These are phyloP conservation scores for Collybia nuda DNA, from an alignment of 768 basidiomycete species.

Conservation along the genomic window DNA sequence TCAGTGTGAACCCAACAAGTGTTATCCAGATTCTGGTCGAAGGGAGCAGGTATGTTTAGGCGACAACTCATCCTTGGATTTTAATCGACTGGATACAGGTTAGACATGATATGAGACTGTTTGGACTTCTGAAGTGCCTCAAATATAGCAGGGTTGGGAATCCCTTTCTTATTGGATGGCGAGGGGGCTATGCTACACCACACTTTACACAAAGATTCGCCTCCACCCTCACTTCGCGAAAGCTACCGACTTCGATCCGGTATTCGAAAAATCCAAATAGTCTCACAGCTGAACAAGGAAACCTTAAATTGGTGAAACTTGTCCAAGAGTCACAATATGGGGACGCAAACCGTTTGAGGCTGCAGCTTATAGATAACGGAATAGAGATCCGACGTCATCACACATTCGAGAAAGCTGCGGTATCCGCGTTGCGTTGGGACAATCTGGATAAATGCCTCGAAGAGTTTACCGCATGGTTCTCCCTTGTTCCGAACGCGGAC, in stretches of 20 bases:
- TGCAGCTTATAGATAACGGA: conserved; percentile 8
- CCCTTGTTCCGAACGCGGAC: conserved; percentile 14
- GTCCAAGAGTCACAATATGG: conserved; percentile 11
- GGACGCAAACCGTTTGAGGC: conserved; percentile 17
- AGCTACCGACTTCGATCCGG: no score
- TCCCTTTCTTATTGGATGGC: background rate
- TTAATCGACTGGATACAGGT: no score
- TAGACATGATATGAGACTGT: no score
- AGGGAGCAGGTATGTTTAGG: no score
- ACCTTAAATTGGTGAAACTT: conserved; percentile 9
- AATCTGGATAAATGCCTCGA: conserved; percentile 3
- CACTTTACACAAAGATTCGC: no score
- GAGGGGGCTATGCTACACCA: background rate
- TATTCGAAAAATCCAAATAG: no score
- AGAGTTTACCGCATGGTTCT: conserved; percentile 16
- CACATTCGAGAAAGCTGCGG: conserved; percentile 16
- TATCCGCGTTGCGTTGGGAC: conserved; percentile 11
- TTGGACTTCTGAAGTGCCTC: no score
- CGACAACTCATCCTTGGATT: no score
- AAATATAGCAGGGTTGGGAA: no score
- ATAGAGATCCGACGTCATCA: conserved; percentile 12
- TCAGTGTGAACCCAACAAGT: no score
- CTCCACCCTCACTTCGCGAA: no score
- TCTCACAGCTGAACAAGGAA: background rate
- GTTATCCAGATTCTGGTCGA: no score